Evolutionary conservation across 2,329 filamentous ascomycete species (phyloP).

Genomic region (Colletotrichum echinochloae): DNA sequence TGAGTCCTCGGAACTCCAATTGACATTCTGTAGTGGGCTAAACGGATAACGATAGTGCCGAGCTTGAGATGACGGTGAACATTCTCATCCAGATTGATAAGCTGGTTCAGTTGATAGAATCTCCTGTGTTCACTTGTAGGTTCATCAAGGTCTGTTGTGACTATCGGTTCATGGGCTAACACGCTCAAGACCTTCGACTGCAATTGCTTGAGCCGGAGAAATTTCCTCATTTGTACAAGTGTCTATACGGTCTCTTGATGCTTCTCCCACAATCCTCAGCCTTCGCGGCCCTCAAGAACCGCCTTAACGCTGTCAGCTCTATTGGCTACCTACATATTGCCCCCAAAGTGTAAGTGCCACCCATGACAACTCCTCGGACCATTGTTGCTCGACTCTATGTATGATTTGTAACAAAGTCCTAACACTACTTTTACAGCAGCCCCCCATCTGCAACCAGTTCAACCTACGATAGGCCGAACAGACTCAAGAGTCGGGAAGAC

Average conservation of each 20-base stretch:
- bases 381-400: constrained; percentile 47
- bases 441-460: constrained; percentile 62
- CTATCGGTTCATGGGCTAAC: constrained; percentile 1
- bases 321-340: constrained; percentile 94
- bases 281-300: constrained; percentile 95
- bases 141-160: constrained; percentile 22
- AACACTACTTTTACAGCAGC: constrained; percentile 28
- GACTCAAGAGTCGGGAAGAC: constrained; percentile 86
- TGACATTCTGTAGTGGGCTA: neutral
- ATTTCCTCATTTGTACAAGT: constrained; percentile 96
- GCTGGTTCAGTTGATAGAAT: constrained; percentile 94
- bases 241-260: constrained; percentile 96
- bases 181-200: constrained; percentile 82
- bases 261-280: constrained; percentile 97
- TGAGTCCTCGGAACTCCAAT: constrained; percentile 55
- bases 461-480: constrained; percentile 78
- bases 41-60: constrained; percentile 71
- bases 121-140: constrained; percentile 96
- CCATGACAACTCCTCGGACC: constrained; percentile 34
- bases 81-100: constrained; percentile 99
- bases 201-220: constrained; percentile 96
- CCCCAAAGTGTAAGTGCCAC: constrained; percentile 75
- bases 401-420: constrained; percentile 46
- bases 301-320: constrained; percentile 95
- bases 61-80: constrained; percentile 98